phyloP scores from a whole-genome alignment of 129 eudicot species.

The Gnaphalium uliginosum region DNA sequence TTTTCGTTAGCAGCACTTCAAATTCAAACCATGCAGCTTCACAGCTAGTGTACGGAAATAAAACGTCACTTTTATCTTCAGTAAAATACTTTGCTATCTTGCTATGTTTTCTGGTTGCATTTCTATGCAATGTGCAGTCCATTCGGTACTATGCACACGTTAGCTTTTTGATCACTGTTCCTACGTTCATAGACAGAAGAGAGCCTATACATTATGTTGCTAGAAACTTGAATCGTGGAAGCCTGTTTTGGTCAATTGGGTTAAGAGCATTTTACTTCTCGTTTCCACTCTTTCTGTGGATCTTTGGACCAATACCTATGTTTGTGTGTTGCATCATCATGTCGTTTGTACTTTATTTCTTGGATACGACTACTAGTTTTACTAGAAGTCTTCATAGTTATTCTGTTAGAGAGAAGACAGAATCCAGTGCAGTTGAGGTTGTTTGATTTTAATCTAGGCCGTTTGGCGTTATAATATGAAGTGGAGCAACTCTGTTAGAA shows the following conservation, averaged over 20 bases:
- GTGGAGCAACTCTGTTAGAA: background rate
- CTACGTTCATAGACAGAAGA: conserved; percentile 39
- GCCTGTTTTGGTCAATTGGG: conserved; percentile 92
- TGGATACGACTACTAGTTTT: conserved; percentile 71
- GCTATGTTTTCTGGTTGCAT: conserved; percentile 79
- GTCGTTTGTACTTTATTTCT: conserved; percentile 69
- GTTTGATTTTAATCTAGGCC: conserved; percentile 6
- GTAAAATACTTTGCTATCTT: conserved; percentile 66
- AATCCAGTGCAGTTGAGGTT: conserved; percentile 25
- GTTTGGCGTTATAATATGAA: background rate
- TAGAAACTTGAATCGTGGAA: conserved; percentile 62
- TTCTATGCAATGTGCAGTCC: conserved; percentile 82
- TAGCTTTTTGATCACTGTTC: conserved; percentile 72
- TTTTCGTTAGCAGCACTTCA: conserved; percentile 68
- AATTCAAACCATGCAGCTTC: conserved; percentile 31
- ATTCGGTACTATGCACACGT: conserved; percentile 86
- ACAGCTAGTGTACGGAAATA: conserved; percentile 60
- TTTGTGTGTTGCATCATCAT: conserved; percentile 58
- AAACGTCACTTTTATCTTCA: conserved; percentile 47
- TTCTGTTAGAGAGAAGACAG: conserved; percentile 41
- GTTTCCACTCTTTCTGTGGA: conserved; percentile 88
- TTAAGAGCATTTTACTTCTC: conserved; percentile 82
- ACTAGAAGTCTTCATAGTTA: conserved; percentile 60
- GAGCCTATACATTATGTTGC: conserved; percentile 66
- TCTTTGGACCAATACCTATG: conserved; percentile 87